Evolutionary conservation across 148 eudicot genomes (phyloP), one percentile per base, ranked within the genome.

Genomic region (Rhododendron ferrugineum): DNA sequence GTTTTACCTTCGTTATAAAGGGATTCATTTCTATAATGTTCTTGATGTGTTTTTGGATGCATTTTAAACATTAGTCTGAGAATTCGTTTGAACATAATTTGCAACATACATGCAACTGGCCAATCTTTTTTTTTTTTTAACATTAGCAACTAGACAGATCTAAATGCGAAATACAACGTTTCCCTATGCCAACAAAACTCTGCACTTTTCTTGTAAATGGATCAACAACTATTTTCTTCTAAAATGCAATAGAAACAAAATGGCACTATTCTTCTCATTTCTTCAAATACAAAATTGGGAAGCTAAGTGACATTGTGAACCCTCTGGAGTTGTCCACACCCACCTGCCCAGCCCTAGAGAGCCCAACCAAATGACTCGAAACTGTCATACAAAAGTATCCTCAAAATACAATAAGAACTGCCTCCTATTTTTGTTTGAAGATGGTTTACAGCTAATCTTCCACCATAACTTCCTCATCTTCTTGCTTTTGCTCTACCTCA

Each of bases 401-500:
- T n/a, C 14, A 30, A 30, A 68, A 4, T 30, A 11, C 37, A 70
- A 70, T 28, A 11, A 78, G 15, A 37, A 9, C 52, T 8, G 28
- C 14, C 32, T 78, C 52, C 26, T 22, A 78, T 10, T 37, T 78
- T 3, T 13, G 7, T 9, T 22, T 23, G 32, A 78, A 78, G 11
- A 42, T 3, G 46, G 32, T 9, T 22, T 1, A 23, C 4, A 44
- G 34, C 80, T 78, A 78, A 40, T 78, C 87, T 1, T 56, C 84
- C 18, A 58, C 62, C 13, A 79, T 85, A 4, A 44, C 84, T 13
- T 81, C 90, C 46, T 56, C 86, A 4, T 79, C 79, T 9, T 85
- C 87, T 10, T 82, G 77, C 11, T 73, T 80, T 20, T 83, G 86
- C 4, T 73, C 88, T 34, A 49, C 60, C 76, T 80, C 23, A 47